Percentiles rank a stretch among this genome's conserved stretches.
Evolutionary conservation across 768 basidiomycete genomes (phyloP).

Genomic region (Rossbeevera mucosa): DNA sequence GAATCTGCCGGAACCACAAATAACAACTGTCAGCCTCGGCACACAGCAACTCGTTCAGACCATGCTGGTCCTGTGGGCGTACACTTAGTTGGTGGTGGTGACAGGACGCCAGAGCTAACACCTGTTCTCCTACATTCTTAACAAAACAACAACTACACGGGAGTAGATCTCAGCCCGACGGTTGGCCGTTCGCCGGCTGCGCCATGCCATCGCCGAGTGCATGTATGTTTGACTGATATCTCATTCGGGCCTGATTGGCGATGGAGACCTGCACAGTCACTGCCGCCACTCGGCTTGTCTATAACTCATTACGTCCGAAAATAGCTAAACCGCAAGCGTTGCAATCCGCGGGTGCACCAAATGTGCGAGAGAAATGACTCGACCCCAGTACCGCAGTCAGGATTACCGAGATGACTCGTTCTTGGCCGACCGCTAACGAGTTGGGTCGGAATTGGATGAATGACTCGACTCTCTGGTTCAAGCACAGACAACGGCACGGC

Average conservation of each 20-base stretch:
- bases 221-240: slow-evolving; percentile 6
- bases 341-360: slow-evolving; percentile 5
- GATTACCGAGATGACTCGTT: slow-evolving; percentile 14
- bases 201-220: slow-evolving; percentile 11
- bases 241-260: slow-evolving; percentile 18
- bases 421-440: slow-evolving; percentile 22
- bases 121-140: not conserved
- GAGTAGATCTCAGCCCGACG: slow-evolving; percentile 19
- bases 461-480: slow-evolving; percentile 14
- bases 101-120: not conserved
- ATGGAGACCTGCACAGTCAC: slow-evolving; percentile 13
- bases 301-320: slow-evolving; percentile 12
- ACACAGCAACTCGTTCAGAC: slow-evolving; percentile 18
- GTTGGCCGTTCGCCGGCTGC: not conserved
- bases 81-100: not conserved
- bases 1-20: slow-evolving; percentile 17
- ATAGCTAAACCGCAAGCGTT: slow-evolving; percentile 8
- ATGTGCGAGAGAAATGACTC: slow-evolving; percentile 12
- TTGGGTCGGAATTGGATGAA: slow-evolving; percentile 7
- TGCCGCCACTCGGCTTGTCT: slow-evolving; percentile 8
- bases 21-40: slow-evolving; percentile 9
- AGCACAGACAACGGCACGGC: slow-evolving; percentile 22
- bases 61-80: not conserved
- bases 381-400: slow-evolving; percentile 10
- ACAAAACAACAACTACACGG: slow-evolving; percentile 13